Percentiles rank a stretch among this genome's conserved stretches.
Conservation (phyloP, 1,139 yeast species). For the Geotrichum cucujoidarum region DNA sequence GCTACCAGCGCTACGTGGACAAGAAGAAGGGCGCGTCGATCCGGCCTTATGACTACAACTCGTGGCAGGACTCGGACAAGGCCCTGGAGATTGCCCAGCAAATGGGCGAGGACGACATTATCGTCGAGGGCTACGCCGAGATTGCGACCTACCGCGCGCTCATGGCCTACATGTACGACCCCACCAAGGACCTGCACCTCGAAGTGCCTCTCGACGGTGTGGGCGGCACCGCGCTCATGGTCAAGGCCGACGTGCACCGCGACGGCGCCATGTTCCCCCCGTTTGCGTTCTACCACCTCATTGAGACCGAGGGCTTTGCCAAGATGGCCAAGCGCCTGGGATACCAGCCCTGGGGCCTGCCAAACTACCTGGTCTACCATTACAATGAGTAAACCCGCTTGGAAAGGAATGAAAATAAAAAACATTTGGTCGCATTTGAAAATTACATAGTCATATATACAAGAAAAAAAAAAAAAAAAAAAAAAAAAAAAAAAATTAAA, state of each 20-base stretch:
- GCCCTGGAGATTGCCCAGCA: conserved; percentile 69
- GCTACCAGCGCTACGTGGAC: conserved; percentile 74
- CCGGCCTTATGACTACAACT: conserved; percentile 91
- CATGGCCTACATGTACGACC: conserved; percentile 83
- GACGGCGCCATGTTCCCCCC: conserved; percentile 99
- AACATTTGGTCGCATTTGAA: neutral
- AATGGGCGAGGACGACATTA: conserved; percentile 80
- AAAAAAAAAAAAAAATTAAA: neutral
- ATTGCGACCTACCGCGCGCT: conserved; percentile 92
- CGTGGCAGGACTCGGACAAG: conserved; percentile 91
- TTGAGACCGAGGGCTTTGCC: conserved; percentile 97
- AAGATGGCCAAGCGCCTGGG: conserved; percentile 95
- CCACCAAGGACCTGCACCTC: conserved; percentile 53
- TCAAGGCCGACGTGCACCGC: conserved; percentile 94
- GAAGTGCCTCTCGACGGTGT: conserved; percentile 87
- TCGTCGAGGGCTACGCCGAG: conserved; percentile 86
- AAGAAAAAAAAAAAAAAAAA: conserved; percentile 1
- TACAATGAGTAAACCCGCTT: conserved; percentile 2
- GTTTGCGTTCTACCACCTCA: conserved; percentile 92
- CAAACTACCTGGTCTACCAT: conserved; percentile 89
- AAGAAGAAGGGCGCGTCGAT: conserved; percentile 51
- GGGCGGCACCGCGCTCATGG: conserved; percentile 91
- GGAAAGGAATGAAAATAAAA: too few species aligned
- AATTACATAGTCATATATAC: too few species aligned
- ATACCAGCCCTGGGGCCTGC: conserved; percentile 85